Percentiles rank a stretch among this genome's conserved stretches.
phyloP scores from a whole-genome alignment of 2,329 filamentous ascomycete species.

The Fusarium sp. region DNA sequence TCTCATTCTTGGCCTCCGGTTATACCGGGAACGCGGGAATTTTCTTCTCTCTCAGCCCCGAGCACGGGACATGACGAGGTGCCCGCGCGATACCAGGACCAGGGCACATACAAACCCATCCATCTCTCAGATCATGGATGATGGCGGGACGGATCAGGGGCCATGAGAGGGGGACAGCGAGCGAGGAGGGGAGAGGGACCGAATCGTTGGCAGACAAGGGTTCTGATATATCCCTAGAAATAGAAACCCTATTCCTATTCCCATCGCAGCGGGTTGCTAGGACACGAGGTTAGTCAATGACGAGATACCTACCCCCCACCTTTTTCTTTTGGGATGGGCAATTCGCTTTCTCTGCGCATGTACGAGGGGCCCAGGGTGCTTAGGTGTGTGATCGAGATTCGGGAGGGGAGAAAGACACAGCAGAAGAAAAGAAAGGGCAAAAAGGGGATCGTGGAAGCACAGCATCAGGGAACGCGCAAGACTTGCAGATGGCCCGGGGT shows the following conservation, averaged over 20 bases:
- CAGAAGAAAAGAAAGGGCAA: conserved; percentile 30
- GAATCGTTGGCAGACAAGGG: conserved; percentile 23
- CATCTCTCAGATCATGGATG: conserved; percentile 30
- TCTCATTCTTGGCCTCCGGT: conserved; percentile 1
- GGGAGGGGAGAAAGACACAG: conserved; percentile 11
- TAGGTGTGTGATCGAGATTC: conserved; percentile 26
- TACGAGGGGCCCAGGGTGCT: conserved; percentile 6
- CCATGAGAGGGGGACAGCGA: conserved; percentile 21
- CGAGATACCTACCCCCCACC: conserved; percentile 24
- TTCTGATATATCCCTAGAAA: conserved; percentile 9
- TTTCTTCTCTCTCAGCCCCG: conserved; percentile 20
- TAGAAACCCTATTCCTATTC: conserved; percentile 18
- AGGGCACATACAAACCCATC: conserved; percentile 15
- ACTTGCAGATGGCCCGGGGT: conserved; percentile 33
- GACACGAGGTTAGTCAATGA: conserved; percentile 17
- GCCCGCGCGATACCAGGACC: conserved; percentile 23
- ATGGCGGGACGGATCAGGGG: conserved; percentile 23
- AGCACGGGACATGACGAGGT: conserved; percentile 29
- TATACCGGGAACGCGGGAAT: conserved; percentile 27
- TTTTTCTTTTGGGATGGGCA: background rate
- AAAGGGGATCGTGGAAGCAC: conserved; percentile 34
- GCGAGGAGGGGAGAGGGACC: conserved; percentile 6
- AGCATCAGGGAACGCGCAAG: conserved; percentile 28
- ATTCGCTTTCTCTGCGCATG: conserved; percentile 10
- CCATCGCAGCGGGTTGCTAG: conserved; percentile 20